These are phyloP conservation scores for Trichocomaceae sp. DNA, from an alignment of 2,329 filamentous ascomycete genomes.

Conservation along the genomic window DNA sequence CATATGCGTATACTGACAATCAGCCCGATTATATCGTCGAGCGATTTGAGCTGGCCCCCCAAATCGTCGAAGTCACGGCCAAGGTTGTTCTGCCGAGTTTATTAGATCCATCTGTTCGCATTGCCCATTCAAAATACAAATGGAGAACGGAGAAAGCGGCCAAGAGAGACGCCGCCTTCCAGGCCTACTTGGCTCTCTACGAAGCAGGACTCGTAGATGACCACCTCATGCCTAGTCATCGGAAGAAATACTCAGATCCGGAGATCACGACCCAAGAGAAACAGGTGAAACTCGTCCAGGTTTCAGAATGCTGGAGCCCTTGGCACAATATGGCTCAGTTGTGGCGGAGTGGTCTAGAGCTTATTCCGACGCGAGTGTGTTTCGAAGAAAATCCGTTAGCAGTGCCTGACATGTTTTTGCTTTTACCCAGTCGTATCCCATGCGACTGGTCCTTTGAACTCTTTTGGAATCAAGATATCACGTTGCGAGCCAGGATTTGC, in stretches of 20 bases:
- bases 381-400: slow-evolving; percentile 14
- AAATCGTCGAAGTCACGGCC: slow-evolving; percentile 35
- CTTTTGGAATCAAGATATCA: slow-evolving; percentile 25
- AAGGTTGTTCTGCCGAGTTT: slow-evolving; percentile 65
- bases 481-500: slow-evolving; percentile 17
- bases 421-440: slow-evolving; percentile 21
- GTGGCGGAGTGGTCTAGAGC: slow-evolving; percentile 19
- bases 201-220: slow-evolving; percentile 67
- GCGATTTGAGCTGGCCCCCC: slow-evolving; percentile 24
- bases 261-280: slow-evolving; percentile 21
- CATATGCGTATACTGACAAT: slow-evolving; percentile 55
- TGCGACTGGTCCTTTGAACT: slow-evolving; percentile 21
- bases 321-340: slow-evolving; percentile 31
- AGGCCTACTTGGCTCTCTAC: slow-evolving; percentile 67
- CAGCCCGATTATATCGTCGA: slow-evolving; percentile 61
- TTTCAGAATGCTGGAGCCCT: slow-evolving; percentile 29
- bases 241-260: slow-evolving; percentile 37
- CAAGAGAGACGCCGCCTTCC: slow-evolving; percentile 73
- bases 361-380: slow-evolving; percentile 18
- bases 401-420: slow-evolving; percentile 19
- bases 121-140: slow-evolving; percentile 42
- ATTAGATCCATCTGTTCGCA: slow-evolving; percentile 57
- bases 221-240: slow-evolving; percentile 59
- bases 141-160: slow-evolving; percentile 70
- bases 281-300: slow-evolving; percentile 22